These are phyloP conservation scores for Triticum monococcum DNA, from an alignment of 176 grass and related monocot genomes.

Conservation along the genomic window DNA sequence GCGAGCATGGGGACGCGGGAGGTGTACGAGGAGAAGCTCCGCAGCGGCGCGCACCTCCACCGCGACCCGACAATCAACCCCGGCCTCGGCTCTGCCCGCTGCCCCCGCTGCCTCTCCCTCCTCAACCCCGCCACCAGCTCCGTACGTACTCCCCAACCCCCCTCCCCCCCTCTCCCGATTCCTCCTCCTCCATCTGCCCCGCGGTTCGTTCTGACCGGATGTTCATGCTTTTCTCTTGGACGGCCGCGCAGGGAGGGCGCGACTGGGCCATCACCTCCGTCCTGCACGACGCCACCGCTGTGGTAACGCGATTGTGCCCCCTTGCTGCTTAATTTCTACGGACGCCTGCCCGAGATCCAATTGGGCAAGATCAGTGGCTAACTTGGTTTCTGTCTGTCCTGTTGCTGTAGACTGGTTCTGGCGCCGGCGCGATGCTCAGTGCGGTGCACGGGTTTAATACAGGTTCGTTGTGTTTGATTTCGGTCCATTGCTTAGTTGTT, in stretches of 20 bases:
- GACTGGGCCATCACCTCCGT: slow-evolving; percentile 85
- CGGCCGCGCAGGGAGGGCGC: slow-evolving; percentile 44
- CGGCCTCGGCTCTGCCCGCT: slow-evolving; percentile 76
- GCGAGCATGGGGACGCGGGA: slow-evolving; percentile 77
- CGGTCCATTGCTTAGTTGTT: neutral
- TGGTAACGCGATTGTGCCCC: slow-evolving; percentile 52
- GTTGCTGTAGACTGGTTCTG: slow-evolving; percentile 67
- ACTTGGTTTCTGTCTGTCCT: slow-evolving; percentile 3
- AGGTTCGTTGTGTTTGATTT: slow-evolving; percentile 10
- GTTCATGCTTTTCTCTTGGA: slow-evolving; percentile 1
- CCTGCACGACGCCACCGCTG: slow-evolving; percentile 74
- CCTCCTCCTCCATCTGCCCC: neutral
- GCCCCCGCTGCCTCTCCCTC: slow-evolving; percentile 89
- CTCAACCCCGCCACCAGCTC: slow-evolving; percentile 55
- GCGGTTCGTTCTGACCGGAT: neutral
- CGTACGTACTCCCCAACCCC: neutral
- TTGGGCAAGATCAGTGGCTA: neutral
- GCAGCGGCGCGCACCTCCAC: slow-evolving; percentile 68
- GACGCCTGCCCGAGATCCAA: neutral
- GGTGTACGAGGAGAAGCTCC: slow-evolving; percentile 99
- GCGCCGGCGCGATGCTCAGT: slow-evolving; percentile 78
- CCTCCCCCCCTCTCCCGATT: neutral
- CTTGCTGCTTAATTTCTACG: neutral
- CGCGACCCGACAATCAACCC: slow-evolving; percentile 89
- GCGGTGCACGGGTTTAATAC: slow-evolving; percentile 86